Percentiles rank a stretch among this genome's conserved stretches.
Conservation (phyloP, 1,139 yeast species). For the Candida sanyaensis region DNA sequence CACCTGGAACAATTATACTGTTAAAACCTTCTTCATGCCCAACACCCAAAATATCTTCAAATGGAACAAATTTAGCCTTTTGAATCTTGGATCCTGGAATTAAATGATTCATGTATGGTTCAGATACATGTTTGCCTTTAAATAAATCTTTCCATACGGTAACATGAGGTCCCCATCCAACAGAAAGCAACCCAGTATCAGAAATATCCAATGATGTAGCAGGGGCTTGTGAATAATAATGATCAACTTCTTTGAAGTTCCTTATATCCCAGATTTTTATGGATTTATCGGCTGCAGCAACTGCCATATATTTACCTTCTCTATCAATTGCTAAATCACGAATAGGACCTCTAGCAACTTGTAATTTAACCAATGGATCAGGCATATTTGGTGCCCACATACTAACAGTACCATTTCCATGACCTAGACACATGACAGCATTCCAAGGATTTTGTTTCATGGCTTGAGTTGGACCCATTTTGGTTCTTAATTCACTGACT, state of each 20-base stretch:
- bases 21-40: constrained; percentile 82
- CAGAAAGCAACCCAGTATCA: constrained; percentile 83
- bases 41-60: constrained; percentile 90
- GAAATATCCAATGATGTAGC: constrained; percentile 80
- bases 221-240: constrained; percentile 82
- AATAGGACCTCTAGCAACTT: constrained; percentile 83
- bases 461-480: constrained; percentile 85
- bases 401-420: constrained; percentile 88
- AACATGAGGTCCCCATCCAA: constrained; percentile 94
- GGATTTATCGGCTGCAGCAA: constrained; percentile 83
- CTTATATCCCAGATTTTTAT: constrained; percentile 94
- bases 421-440: constrained; percentile 93
- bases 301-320: constrained; percentile 94
- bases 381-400: constrained; percentile 93
- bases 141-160: constrained; percentile 83
- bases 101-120: constrained; percentile 92
- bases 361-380: constrained; percentile 81
- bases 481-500: constrained; percentile 82
- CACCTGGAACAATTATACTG: constrained; percentile 87
- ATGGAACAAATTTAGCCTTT: constrained; percentile 79
- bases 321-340: constrained; percentile 85
- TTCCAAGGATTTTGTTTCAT: constrained; percentile 95
- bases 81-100: constrained; percentile 76
- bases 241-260: constrained; percentile 72
- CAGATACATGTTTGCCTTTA: constrained; percentile 51